Evolutionary conservation across 306 rosid species (phyloP), one percentile per base, ranked within the genome.

Genomic region (Abrus precatorius): DNA sequence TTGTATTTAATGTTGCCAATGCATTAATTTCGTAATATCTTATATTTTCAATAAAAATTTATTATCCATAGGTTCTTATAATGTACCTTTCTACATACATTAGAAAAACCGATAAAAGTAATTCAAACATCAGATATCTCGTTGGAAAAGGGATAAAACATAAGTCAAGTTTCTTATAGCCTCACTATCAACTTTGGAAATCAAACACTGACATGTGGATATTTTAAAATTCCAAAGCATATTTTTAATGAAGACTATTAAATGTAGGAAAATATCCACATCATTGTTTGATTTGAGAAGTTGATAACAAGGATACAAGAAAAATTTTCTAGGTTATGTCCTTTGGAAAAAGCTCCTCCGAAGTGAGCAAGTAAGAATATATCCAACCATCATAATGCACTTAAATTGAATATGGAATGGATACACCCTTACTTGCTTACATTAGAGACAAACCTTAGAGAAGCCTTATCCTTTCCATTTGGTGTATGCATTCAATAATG

Each of bases 101-200:
- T 20, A 20, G 20, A 20, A 20, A 20, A 20, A 20, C 20, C 20
- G 20, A 20, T 20, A 20, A 20, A 69, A 11, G 50, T 59, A 38
- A 50, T 71, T 77, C 72, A 69, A 43, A 47, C 64, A 72, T 53
- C 11, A 74, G 27, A 69, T 74, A 38, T 69, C 48, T 45, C 43
- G 13, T 34, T 44, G 14, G 38, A 10, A 43, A 62, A 66, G 20
- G 72, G 34, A 44, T 67, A 44, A 9, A 67, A 40, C 36, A 14
- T 43, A 1, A 13, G 40, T 41, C 38, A 9, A 27, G 72, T 33
- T 62, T 34, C 28, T 34, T 34, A 61, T 33, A 57, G 11, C 45
- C 44, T 62, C 13, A 10, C 20, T 10, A 43, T 34, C 47, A 62
- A 33, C 27, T 34, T 33, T 6, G 12, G 44, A 34, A 34, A 12